phyloP scores from a whole-genome alignment of 1,284 basidiomycete species.

The Puccinia novopanici region DNA sequence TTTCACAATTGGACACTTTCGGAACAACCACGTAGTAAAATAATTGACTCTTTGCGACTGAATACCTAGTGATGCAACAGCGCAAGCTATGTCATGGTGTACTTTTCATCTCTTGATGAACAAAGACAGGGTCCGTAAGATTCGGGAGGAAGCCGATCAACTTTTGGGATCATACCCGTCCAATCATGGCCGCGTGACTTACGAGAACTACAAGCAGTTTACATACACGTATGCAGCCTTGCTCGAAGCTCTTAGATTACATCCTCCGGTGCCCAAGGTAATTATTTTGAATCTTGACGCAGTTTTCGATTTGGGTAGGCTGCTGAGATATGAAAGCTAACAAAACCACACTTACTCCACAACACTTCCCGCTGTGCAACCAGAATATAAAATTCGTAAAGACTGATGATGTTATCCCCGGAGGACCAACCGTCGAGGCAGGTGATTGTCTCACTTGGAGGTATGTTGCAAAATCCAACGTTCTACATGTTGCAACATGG shows the following conservation, averaged over 20 bases:
- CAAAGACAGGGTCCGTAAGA: neutral
- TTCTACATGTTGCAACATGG: neutral
- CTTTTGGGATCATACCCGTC: neutral
- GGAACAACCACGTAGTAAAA: no score
- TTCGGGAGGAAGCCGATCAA: slow-evolving; percentile 29
- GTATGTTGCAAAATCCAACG: neutral
- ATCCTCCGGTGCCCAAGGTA: slow-evolving; percentile 52
- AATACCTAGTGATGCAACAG: slow-evolving; percentile 38
- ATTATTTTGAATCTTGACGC: neutral
- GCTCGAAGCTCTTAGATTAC: slow-evolving; percentile 53
- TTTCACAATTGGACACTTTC: neutral
- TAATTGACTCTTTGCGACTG: no score
- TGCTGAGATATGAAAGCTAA: neutral
- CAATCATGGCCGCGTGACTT: neutral
- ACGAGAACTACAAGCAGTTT: slow-evolving; percentile 48
- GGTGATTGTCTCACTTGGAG: slow-evolving; percentile 37
- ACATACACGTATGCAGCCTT: slow-evolving; percentile 51
- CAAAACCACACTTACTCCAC: neutral
- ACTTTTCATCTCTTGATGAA: slow-evolving; percentile 45
- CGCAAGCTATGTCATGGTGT: slow-evolving; percentile 35
- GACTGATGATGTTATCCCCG: slow-evolving; percentile 32
- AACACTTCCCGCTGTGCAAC: neutral
- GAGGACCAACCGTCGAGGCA: slow-evolving; percentile 29
- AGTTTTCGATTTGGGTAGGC: neutral
- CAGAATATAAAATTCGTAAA: slow-evolving; percentile 37